Evolutionary conservation across 1,284 basidiomycete genomes (phyloP).

Genomic region (Inonotus hispidus): DNA sequence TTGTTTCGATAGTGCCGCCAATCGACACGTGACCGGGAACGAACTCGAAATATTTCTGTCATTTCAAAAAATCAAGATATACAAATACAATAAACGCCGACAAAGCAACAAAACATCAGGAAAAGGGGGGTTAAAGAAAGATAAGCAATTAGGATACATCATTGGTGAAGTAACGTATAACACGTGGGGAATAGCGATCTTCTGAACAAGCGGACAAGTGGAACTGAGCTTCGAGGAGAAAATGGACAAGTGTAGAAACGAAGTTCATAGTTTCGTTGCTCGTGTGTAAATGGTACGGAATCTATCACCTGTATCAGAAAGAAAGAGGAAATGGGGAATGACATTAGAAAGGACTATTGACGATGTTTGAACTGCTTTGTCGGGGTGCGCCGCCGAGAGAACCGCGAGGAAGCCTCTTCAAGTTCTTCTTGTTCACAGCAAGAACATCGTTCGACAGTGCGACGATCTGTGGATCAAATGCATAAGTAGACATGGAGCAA

Average conservation of each 20-base stretch:
- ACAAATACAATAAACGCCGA: neutral
- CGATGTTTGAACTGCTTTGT: slow-evolving; percentile 55
- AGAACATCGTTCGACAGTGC: slow-evolving; percentile 93
- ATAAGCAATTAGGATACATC: neutral
- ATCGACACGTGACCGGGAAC: neutral
- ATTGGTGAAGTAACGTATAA: neutral
- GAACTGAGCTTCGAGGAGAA: no score
- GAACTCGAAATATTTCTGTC: neutral
- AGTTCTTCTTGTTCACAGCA: slow-evolving; percentile 88
- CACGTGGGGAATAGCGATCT: no score
- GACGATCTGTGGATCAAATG: slow-evolving; percentile 59
- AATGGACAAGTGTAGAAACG: no score
- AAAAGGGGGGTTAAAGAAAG: neutral
- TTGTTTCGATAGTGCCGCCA: no score
- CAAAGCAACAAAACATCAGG: neutral
- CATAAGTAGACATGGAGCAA: neutral
- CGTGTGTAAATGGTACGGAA: neutral
- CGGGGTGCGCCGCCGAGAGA: slow-evolving; percentile 56
- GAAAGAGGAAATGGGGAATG: neutral
- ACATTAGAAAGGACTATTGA: slow-evolving; percentile 62
- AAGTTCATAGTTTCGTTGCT: neutral
- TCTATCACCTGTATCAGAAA: neutral
- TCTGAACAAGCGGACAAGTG: no score
- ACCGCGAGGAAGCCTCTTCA: slow-evolving; percentile 81
- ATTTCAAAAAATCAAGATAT: neutral